Conservation (phyloP, 2,329 filamentous ascomycete species). For the Neurospora sp. region DNA sequence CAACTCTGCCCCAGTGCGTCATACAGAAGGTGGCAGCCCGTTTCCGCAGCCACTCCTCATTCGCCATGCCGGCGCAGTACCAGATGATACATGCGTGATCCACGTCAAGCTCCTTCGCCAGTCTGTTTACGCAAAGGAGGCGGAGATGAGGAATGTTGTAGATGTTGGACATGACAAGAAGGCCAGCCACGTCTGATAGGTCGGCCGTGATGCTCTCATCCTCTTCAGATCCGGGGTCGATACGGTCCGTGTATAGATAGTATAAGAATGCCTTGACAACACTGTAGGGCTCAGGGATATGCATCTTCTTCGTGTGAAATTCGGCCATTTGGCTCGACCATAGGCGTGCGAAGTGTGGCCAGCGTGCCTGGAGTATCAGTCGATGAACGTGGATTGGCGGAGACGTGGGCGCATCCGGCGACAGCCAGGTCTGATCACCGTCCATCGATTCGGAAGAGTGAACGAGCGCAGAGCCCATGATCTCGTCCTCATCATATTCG, state of each 20-base stretch:
- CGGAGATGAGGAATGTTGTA: slow-evolving; percentile 94
- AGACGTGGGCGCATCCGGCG: slow-evolving; percentile 56
- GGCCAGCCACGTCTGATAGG: slow-evolving; percentile 78
- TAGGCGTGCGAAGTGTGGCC: slow-evolving; percentile 90
- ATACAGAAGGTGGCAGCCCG: slow-evolving; percentile 83
- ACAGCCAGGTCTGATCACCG: slow-evolving; percentile 44
- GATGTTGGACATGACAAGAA: slow-evolving; percentile 95
- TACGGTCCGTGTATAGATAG: slow-evolving; percentile 94
- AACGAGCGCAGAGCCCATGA: slow-evolving; percentile 40
- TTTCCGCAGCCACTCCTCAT: slow-evolving; percentile 87
- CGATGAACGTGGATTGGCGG: slow-evolving; percentile 88
- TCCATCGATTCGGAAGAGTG: slow-evolving; percentile 32
- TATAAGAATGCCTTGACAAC: slow-evolving; percentile 92
- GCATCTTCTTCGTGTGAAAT: slow-evolving; percentile 94
- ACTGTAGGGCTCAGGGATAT: slow-evolving; percentile 91
- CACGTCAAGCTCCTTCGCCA: slow-evolving; percentile 85
- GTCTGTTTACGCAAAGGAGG: slow-evolving; percentile 79
- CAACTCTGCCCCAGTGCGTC: slow-evolving; percentile 88
- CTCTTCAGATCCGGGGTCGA: slow-evolving; percentile 43
- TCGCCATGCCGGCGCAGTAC: slow-evolving; percentile 83
- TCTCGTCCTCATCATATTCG: slow-evolving; percentile 59
- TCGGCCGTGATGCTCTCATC: slow-evolving; percentile 55
- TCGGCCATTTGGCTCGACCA: slow-evolving; percentile 95
- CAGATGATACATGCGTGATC: slow-evolving; percentile 93
- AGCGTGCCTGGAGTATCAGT: slow-evolving; percentile 86